Base-by-base conservation (phyloP, 2,329 filamentous ascomycete genomes). In the Blastomyces emzantsi region DNA sequence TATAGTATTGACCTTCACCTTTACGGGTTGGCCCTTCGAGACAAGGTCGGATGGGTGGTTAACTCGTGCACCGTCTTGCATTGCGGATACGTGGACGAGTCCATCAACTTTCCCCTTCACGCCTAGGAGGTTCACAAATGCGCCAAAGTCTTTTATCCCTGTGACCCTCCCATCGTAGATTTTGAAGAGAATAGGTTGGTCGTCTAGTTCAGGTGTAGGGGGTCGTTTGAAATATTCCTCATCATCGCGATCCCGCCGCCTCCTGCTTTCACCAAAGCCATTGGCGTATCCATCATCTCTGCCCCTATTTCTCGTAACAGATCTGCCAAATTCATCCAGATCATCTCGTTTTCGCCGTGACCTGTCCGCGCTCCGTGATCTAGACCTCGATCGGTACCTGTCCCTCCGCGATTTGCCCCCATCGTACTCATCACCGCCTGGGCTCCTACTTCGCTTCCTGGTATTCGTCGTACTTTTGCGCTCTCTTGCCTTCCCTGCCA, bases 61-160 rank as follows among this genome's bases (percentile, higher is more conserved):
- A 52, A 99, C 90, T 57, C 94, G 87, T 62, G 88, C 88, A 3
- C 91, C 90, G 64, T 92, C 87, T 60, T 88, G 85, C 75, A 99
- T 88, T 28, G 90, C 90, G 30, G 93, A 97, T 36, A 99, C 87
- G 73, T 99, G 94, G 0, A 99, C 93, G 67, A 99, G 80, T 0
- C 94, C 94, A 72, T 97, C 92, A 0, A 95, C 89, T 74, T 92
- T 95, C 57, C 92, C 93, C 70, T 83, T 87, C 1, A 99, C 88
- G 22, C 92, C 89, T 68, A 88, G 84, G n/a, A 99, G 75, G 69
- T 95, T 96, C 64, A 97, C 92, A 75, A 99, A 99, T 0, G 87
- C 92, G 13, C 94, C 94, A 76, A 97, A 99, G 66, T 97, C 91
- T 71, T 97, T 97, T 62, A 99, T 82, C 0, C 92, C 92, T 0